Base-by-base conservation (phyloP, 2,329 filamentous ascomycete species). In the Colletotrichum spaethianum region DNA sequence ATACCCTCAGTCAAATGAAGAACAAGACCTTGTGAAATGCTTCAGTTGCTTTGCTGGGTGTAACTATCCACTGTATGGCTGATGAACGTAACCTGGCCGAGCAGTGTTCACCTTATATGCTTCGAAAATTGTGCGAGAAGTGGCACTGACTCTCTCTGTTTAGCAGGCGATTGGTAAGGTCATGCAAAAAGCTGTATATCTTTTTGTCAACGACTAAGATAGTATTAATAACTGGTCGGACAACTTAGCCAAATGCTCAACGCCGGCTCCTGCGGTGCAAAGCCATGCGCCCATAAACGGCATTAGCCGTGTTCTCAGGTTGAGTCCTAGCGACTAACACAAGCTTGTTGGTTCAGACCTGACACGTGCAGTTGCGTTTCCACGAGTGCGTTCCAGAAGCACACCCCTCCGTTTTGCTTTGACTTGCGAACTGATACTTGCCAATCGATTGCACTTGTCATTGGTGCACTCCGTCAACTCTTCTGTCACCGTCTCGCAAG, bases 1-100 rank as follows among this genome's bases (percentile, higher is more conserved):
- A 72, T 69, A 72, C 66, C 70, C 70, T 69, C 52, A 23, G 40
- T 61, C 65, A 69, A 70, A 63, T 52, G 65, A 72, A 64, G 70
- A 72, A 69, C 59, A 60, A 62, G 46, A 63, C 53, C 31, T 60
- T 55, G 18, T n/a, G 36, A 52, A 40, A 63, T 52, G 11, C 48
- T 1, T 40, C 44, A 38, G 40, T 23, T 40, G 31, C 16, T 4
- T 14, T 18, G 3, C 8, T 55, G 4, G 14, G 18, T 33, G 9
- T 36, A 28, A 33, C 50, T 4, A 28, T 53, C 50, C 8, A 55
- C 6, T 33, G 4, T 33, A n/a, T 5, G 16, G 44, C 1, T 11
- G n/a, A 14, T 18, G 16, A 6, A 9, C 23, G n/a, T 26, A 14
- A 40, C 3, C 3, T 3, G 11, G 50, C 18, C 33, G 6, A 9